Evolutionary conservation across 23 red algal genomes (phyloP), one percentile per base, ranked within the genome.

Genomic region (Gracilariopsis chorda): DNA sequence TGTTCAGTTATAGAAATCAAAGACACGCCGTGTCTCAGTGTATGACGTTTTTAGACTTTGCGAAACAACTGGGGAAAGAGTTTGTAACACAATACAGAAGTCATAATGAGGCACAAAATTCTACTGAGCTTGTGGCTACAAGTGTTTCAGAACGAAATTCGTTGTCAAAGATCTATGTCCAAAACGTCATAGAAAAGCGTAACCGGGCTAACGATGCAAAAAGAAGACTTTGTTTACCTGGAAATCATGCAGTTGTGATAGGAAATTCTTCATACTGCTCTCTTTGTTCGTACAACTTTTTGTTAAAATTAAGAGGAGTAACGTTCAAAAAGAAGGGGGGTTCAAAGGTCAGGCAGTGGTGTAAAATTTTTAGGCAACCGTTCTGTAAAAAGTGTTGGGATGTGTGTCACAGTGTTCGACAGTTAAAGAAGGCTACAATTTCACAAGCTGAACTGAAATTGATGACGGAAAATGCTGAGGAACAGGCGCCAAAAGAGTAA

Each of bases 261-360:
- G 47, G 73, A 12, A 78, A 51, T 7, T 20, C 9, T 6, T 12
- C 9, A 6, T 78, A 78, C 51, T 78, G 73, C n/a, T 78, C 73
- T 10, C 47, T 78, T 78, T 78, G 73, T 51, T 78, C 36, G 8
- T 78, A 78, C 12, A 78, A 47, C 34, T 51, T 46, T 24, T 12
- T 7, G 4, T 24, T 78, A 16, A 78, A 78, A 51, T 24, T 51
- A 5, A 8, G 27, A 9, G 23, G 73, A 78, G 51, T 7, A 28
- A 24, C 51, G 6, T 49, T 78, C 21, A 78, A 78, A 24, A 51
- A 78, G 32, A 78, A 47, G 27, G 73, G 73, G 4, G 73, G 42
- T 9, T 39, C 41, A 78, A 39, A 47, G 23, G n/a, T 46, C 4
- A 5, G 45, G 27, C 73, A 78, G 21, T 78, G 73, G 73, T 78